phyloP scores from a whole-genome alignment of 306 rosid species.

The Dryas octopetala region DNA sequence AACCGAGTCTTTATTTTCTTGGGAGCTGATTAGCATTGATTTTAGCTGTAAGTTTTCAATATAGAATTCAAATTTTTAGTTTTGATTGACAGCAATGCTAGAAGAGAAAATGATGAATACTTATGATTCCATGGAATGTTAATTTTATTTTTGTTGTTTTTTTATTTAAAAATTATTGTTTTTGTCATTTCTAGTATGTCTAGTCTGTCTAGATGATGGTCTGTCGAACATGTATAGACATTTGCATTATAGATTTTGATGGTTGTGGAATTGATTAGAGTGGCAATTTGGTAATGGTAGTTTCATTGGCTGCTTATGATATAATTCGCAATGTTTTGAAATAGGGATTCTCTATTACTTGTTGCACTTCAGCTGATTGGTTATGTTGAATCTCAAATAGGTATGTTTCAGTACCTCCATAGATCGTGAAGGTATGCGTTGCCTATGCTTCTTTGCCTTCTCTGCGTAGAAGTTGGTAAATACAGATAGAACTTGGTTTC shows the following conservation, averaged over 20 bases:
- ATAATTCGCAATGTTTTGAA: not conserved
- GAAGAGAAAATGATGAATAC: not conserved
- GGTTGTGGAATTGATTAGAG: not conserved
- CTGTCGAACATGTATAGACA: not conserved
- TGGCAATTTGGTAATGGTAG: not conserved
- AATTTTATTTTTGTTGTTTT: not conserved
- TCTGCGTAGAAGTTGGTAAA: slow-evolving; percentile 8
- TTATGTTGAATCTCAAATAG: slow-evolving; percentile 3
- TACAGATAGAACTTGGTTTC: slow-evolving; percentile 17
- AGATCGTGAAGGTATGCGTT: slow-evolving; percentile 19
- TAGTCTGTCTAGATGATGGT: not conserved
- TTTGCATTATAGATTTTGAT: not conserved
- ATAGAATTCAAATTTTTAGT: not conserved
- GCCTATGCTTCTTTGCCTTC: not conserved
- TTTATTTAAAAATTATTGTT: not conserved
- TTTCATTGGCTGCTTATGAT: not conserved
- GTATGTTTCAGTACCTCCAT: not conserved
- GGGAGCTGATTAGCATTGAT: not conserved
- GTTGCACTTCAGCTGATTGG: slow-evolving; percentile 14
- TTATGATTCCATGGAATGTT: not conserved
- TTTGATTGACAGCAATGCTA: not conserved
- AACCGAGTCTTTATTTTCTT: not conserved
- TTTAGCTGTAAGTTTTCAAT: not conserved
- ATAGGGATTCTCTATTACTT: not conserved
- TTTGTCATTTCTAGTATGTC: slow-evolving; percentile 3